These are phyloP conservation scores for Agastache rugosa DNA, from an alignment of 257 asterid genomes.

Conservation along the genomic window DNA sequence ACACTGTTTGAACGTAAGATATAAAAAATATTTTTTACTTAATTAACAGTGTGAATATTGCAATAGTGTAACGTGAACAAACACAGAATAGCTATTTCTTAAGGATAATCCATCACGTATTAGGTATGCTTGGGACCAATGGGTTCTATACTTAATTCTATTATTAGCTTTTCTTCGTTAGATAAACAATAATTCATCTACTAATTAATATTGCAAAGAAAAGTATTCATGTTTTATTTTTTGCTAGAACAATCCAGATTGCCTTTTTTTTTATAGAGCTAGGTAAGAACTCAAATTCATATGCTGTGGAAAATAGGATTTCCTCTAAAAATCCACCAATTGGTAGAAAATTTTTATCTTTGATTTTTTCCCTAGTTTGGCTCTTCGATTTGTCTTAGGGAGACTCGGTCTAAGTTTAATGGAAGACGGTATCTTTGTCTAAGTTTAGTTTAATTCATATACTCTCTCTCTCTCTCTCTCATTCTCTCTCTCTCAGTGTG, in stretches of 20 bases:
- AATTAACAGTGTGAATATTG: too few species aligned
- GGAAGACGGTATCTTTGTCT: background rate
- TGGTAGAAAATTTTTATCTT: background rate
- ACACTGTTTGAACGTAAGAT: background rate
- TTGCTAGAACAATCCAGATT: background rate
- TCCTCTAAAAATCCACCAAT: background rate
- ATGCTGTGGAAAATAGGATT: background rate
- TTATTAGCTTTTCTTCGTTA: background rate
- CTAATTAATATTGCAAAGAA: background rate
- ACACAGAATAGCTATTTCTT: too few species aligned
- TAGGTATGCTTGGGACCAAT: background rate
- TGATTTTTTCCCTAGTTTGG: background rate
- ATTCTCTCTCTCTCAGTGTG: too few species aligned
- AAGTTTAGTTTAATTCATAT: background rate
- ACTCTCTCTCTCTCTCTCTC: background rate
- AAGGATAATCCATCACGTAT: background rate
- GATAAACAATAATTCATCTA: background rate
- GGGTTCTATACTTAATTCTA: background rate
- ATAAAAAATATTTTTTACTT: too few species aligned
- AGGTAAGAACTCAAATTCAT: background rate
- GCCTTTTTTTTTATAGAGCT: background rate
- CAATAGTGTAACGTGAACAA: too few species aligned
- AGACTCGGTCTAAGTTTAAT: constrained; percentile 12
- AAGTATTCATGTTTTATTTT: background rate
- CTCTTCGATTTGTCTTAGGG: constrained; percentile 30